Evolutionary conservation across 2,329 filamentous ascomycete species (phyloP).

Genomic region (Bipolaris oryzae): DNA sequence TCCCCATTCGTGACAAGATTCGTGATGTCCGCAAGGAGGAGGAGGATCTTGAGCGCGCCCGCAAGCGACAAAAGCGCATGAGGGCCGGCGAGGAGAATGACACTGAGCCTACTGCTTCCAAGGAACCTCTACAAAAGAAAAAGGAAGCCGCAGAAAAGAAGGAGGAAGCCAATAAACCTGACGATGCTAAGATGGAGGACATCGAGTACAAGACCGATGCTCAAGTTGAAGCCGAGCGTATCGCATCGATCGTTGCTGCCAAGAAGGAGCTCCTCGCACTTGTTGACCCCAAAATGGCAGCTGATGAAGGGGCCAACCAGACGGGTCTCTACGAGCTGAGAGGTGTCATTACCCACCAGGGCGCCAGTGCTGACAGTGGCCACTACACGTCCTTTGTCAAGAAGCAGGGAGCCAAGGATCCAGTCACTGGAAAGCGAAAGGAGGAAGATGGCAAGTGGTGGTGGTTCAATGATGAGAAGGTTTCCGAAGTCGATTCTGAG

Average conservation of each 20-base stretch:
- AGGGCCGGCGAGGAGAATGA: slow-evolving; percentile 62
- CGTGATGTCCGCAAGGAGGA: slow-evolving; percentile 95
- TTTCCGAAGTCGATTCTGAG: slow-evolving; percentile 86
- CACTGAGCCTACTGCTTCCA: slow-evolving; percentile 51
- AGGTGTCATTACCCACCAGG: slow-evolving; percentile 94
- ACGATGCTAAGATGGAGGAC: slow-evolving; percentile 72
- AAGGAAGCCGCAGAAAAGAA: slow-evolving; percentile 54
- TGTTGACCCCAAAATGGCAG: slow-evolving; percentile 73
- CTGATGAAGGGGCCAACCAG: slow-evolving; percentile 85
- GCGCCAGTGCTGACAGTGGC: slow-evolving; percentile 93
- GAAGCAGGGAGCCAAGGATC: slow-evolving; percentile 76
- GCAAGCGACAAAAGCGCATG: slow-evolving; percentile 85
- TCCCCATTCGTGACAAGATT: slow-evolving; percentile 95
- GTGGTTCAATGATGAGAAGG: slow-evolving; percentile 99
- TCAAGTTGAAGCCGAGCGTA: slow-evolving; percentile 85
- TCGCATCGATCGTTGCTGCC: slow-evolving; percentile 72
- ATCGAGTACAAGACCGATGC: slow-evolving; percentile 90
- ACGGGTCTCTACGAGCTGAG: slow-evolving; percentile 94
- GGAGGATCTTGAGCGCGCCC: slow-evolving; percentile 86
- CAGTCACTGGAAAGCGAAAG: slow-evolving; percentile 75
- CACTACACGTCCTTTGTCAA: slow-evolving; percentile 99
- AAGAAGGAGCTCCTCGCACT: slow-evolving; percentile 88
- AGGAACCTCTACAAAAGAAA: slow-evolving; percentile 58
- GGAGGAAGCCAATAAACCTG: slow-evolving; percentile 60
- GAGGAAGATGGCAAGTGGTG: slow-evolving; percentile 96